These are phyloP conservation scores for Xylogone sp. DNA, from an alignment of 2,329 filamentous ascomycete genomes.

Conservation along the genomic window DNA sequence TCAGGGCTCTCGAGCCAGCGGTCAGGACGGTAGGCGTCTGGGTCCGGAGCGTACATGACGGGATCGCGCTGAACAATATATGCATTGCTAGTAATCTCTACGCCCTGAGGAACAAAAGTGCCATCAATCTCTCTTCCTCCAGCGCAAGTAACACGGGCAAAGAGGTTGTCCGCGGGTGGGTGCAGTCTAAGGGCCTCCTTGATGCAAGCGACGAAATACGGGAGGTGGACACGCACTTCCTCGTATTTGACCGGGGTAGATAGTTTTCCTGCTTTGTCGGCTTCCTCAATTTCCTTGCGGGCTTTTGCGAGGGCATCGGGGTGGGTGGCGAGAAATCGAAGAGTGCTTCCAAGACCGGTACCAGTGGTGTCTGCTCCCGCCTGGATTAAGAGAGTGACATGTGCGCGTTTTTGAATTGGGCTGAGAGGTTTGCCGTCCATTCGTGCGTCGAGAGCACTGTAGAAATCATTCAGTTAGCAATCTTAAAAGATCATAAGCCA, in stretches of 20 bases:
- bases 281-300: constrained; percentile 38
- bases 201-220: constrained; percentile 47
- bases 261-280: constrained; percentile 28
- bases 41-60: constrained; percentile 45
- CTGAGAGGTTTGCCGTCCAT: constrained; percentile 2
- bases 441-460: not conserved
- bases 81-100: constrained; percentile 47
- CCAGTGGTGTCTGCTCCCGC: constrained; percentile 14
- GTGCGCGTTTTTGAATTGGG: constrained; percentile 3
- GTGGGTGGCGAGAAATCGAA: constrained; percentile 3
- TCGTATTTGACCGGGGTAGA: constrained; percentile 34
- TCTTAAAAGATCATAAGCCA: not conserved
- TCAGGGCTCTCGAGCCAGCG: constrained; percentile 40
- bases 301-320: not conserved
- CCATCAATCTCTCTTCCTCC: constrained; percentile 22
- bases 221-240: constrained; percentile 37
- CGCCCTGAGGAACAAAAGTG: constrained; percentile 13
- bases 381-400: constrained; percentile 7
- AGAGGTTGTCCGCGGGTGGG: constrained; percentile 47
- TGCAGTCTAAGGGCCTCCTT: constrained; percentile 46
- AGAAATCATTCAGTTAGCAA: not conserved
- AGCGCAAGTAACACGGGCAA: constrained; percentile 39
- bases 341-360: constrained; percentile 1
- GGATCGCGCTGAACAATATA: constrained; percentile 50
- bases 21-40: constrained; percentile 49